Evolutionary conservation across 73 alveolate genomes (phyloP), one percentile per base, ranked within the genome.

Genomic region (Blepharisma stoltei): DNA sequence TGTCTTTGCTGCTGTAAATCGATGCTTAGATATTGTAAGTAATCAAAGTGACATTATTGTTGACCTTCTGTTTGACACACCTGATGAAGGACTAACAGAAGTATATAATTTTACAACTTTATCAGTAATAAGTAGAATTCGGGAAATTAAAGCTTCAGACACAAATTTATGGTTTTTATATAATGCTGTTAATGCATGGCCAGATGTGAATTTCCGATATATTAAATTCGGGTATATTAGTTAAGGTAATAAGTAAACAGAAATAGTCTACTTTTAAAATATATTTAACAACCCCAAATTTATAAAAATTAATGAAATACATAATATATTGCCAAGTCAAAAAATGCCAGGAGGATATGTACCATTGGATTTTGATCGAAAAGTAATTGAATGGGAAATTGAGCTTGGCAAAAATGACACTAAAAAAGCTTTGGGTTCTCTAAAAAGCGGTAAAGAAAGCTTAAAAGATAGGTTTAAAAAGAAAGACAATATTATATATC

Each of bases 261-360:
- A n/a, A n/a, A n/a, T n/a, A n/a, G n/a, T n/a, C n/a, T n/a, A n/a
- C n/a, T n/a, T n/a, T n/a, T n/a, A n/a, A n/a, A n/a, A n/a, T n/a
- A n/a, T n/a, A n/a, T n/a, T n/a, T n/a, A n/a, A n/a, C n/a, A n/a
- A n/a, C n/a, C n/a, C n/a, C n/a, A n/a, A n/a, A n/a, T n/a, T n/a
- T n/a, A n/a, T n/a, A n/a, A n/a, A n/a, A n/a, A n/a, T n/a, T n/a
- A n/a, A n/a, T n/a, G n/a, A n/a, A n/a, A n/a, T n/a, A 8, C 41
- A 55, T 55, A 20, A 7, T 6, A 14, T 60, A 1, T 1, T 14
- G 0, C 73, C 73, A 25, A 18, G 48, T 4, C 18, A 14, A 20
- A 8, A n/a, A 18, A 20, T 60, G 38, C 73, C 73, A 18, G 73
- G 73, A 60, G 73, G 73, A 18, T 14, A 14, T 25, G 73, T 60